A percentile compares a stretch with the other conserved stretches of the same genome.
Evolutionary conservation across 2,329 filamentous ascomycete genomes (phyloP).

Genomic region (Aureobasidium sp.): DNA sequence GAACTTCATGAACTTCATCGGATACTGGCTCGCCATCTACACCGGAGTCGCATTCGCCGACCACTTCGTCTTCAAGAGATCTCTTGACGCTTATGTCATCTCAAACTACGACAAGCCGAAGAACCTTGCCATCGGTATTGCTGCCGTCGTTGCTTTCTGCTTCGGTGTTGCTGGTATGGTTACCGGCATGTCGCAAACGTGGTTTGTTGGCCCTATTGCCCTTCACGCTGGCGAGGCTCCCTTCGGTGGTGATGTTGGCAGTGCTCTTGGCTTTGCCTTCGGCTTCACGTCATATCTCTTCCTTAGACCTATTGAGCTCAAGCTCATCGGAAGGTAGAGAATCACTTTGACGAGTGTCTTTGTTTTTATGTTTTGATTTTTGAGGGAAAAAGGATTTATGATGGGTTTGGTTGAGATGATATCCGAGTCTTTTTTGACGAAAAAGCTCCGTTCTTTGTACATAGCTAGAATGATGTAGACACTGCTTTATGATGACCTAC

Average conservation of each 20-base stretch:
- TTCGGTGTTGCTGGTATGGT: constrained; percentile 60
- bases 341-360: neutral
- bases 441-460: neutral
- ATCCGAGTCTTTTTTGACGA: neutral
- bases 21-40: constrained; percentile 72
- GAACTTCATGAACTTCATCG: constrained; percentile 51
- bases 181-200: constrained; percentile 62
- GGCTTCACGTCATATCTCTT: constrained; percentile 46
- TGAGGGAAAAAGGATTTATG: neutral
- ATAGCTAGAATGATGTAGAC: neutral
- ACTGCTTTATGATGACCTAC: neutral
- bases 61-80: constrained; percentile 61
- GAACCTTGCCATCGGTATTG: constrained; percentile 56
- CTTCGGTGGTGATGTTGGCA: constrained; percentile 52
- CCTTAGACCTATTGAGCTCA: constrained; percentile 46
- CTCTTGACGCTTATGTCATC: constrained; percentile 53
- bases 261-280: constrained; percentile 58
- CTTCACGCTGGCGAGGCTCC: constrained; percentile 47
- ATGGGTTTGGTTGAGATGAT: neutral
- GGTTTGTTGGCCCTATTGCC: constrained; percentile 61
- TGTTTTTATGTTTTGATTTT: constrained; percentile 1
- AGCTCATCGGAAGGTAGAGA: constrained; percentile 24
- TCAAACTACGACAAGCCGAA: constrained; percentile 52
- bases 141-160: constrained; percentile 56
- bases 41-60: constrained; percentile 58